Base-by-base conservation (phyloP, 805 yeast species). In the Teunomyces gatunensis region DNA sequence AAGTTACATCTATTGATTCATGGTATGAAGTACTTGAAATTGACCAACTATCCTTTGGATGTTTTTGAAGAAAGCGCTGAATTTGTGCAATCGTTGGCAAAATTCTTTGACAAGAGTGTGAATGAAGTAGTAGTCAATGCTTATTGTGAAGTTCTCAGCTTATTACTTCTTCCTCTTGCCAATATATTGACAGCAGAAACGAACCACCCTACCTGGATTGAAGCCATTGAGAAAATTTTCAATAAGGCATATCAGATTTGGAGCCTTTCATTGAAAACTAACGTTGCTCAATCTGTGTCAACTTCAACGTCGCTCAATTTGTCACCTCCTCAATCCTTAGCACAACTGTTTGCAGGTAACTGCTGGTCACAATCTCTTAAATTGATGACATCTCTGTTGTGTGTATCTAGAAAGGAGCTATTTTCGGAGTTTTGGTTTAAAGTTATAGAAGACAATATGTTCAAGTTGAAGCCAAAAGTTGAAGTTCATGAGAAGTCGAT, bases 151-250 rank as follows among this genome's bases (percentile, higher is more conserved):
- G 96, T 89, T 1, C 73, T 91, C 34, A 78, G 85, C 47, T 84
- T 81, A 45, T 75, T 94, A 21, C 67, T 94, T 2, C 68, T 89
- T 35, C 95, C 97, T 0, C 64, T 94, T 20, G 95, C 97, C 0
- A 92, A 89, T 6, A 75, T 83, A 1, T 74, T 91, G 28, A 89
- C 97, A 0, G 98, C 97, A 0, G 99, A 94, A 61, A 91, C 89
- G 0, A 92, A 94, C 59, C 96, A 92, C 63, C 99, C 99, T 3
- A 82, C 86, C 1, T 94, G 99, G 99, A 83, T 85, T 0, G 87
- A 83, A 35, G 94, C 97, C 0, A 79, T 89, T 46, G 78, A 78
- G 18, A 68, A 74, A 15, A 80, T 92, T 11, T 83, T 79, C 61
- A 65, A 73, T 12, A 79, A 76, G 47, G 71, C 77, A 12, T 75